A percentile compares a stretch with the other conserved stretches of the same genome.
These are phyloP conservation scores for Cicer judaicum DNA, from an alignment of 306 rosid species.

Conservation along the genomic window DNA sequence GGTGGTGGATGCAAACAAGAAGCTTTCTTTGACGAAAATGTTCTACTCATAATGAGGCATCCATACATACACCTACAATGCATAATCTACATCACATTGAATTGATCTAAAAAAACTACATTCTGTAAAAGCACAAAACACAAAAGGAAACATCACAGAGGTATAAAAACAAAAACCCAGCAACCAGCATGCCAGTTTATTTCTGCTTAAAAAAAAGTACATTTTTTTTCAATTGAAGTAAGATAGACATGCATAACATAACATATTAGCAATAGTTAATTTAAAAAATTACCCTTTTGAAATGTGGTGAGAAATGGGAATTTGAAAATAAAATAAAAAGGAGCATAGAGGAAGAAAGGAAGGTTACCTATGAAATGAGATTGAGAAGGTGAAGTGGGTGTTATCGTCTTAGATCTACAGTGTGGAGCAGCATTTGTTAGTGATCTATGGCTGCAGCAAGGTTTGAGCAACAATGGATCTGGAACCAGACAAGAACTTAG, in stretches of 20 bases:
- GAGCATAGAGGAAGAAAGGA: background rate
- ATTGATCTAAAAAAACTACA: slow-evolving; percentile 33
- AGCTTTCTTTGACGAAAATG: slow-evolving; percentile 63
- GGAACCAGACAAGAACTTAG: background rate
- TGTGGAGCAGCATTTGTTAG: background rate
- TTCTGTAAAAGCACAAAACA: slow-evolving; percentile 31
- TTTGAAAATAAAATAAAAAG: background rate
- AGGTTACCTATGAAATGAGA: slow-evolving; percentile 35
- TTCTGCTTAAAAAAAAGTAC: background rate
- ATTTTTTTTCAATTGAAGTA: background rate
- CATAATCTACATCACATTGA: slow-evolving; percentile 42
- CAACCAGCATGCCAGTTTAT: slow-evolving; percentile 4
- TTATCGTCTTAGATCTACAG: slow-evolving; percentile 18
- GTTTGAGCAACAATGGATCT: slow-evolving; percentile 28
- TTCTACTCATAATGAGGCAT: slow-evolving; percentile 54
- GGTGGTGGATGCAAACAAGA: slow-evolving; percentile 49
- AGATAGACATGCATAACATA: background rate
- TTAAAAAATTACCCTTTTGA: background rate
- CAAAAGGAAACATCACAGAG: background rate
- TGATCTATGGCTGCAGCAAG: background rate
- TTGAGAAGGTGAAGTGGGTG: slow-evolving; percentile 8
- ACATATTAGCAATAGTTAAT: background rate
- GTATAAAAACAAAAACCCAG: slow-evolving; percentile 4
- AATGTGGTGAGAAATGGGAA: slow-evolving; percentile 3
- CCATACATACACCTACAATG: background rate